phyloP scores from a whole-genome alignment of 83 land plant species.

The Picea mariana region DNA sequence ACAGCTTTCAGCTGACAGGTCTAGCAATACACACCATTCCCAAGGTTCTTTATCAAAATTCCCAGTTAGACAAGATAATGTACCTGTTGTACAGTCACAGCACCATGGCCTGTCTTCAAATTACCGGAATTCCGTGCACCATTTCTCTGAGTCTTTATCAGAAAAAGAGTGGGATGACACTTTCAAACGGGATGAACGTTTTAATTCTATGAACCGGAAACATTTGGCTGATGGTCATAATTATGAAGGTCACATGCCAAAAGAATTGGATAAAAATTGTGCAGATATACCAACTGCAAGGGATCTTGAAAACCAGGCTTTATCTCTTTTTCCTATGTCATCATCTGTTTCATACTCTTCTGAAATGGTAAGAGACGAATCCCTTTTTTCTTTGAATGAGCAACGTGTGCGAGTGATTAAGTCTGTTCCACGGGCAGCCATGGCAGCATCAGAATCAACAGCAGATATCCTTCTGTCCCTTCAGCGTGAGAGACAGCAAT shows the following conservation, averaged over 20 bases:
- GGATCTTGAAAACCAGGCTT: constrained; percentile 11
- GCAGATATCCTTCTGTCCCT: constrained; percentile 38
- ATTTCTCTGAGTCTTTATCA: not conserved
- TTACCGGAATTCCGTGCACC: not conserved
- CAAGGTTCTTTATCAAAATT: not conserved
- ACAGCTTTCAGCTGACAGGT: constrained; percentile 9
- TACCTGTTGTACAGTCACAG: not conserved
- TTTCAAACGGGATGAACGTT: not conserved
- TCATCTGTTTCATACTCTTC: constrained; percentile 3
- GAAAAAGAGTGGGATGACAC: not conserved
- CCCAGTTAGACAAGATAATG: constrained; percentile 4
- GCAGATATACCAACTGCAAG: not conserved
- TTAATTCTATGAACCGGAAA: not conserved
- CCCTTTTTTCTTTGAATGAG: not conserved
- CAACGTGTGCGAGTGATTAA: constrained; percentile 26
- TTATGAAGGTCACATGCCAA: not conserved
- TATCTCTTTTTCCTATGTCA: constrained; percentile 13
- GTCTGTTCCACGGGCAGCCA: constrained; percentile 31
- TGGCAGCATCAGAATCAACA: constrained; percentile 39
- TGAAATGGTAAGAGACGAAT: constrained; percentile 7
- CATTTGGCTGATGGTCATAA: not conserved
- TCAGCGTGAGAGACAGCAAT: constrained; percentile 32
- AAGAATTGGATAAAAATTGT: not conserved
- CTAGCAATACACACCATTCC: not conserved
- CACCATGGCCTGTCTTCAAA: not conserved